Evolutionary conservation across 73 alveolate genomes (phyloP).

Genomic region (Paramecium bursaria): DNA sequence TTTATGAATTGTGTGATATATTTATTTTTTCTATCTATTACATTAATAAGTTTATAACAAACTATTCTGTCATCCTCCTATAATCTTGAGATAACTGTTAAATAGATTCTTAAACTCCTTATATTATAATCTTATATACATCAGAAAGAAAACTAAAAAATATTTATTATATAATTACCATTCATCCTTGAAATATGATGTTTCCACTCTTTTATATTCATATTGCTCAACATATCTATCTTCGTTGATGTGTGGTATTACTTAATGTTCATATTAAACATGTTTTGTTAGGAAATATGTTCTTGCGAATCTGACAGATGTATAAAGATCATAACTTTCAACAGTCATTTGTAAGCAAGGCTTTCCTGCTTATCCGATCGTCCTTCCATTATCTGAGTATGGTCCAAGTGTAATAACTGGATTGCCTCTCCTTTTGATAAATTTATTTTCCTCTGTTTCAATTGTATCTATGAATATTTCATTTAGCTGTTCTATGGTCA

Average conservation of each 20-base stretch:
- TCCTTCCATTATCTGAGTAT: conserved; percentile 7
- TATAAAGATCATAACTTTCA: conserved; percentile 54
- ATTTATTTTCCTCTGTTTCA: conserved; percentile 67
- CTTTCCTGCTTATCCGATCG: not conserved
- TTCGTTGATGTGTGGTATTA: conserved; percentile 27
- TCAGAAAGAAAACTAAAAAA: conserved; percentile 50
- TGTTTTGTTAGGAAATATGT: conserved; percentile 61
- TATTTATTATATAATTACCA: conserved; percentile 11
- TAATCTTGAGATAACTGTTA: conserved; percentile 56
- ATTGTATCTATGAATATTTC: conserved; percentile 65
- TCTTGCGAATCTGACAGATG: conserved; percentile 66
- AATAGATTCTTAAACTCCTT: conserved; percentile 46
- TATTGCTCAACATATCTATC: conserved; percentile 60
- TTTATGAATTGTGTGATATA: not conserved
- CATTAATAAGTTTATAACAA: not conserved
- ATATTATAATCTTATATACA: conserved; percentile 28
- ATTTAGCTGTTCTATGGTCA: conserved; percentile 28
- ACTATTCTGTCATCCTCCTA: conserved; percentile 61
- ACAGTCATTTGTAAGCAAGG: conserved; percentile 59
- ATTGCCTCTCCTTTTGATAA: not conserved
- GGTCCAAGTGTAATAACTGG: conserved; percentile 49
- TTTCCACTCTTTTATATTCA: conserved; percentile 9
- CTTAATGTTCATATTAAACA: conserved; percentile 10
- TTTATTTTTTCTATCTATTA: not conserved
- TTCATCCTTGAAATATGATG: conserved; percentile 26